These are phyloP conservation scores for Zymoseptoria pseudotritici DNA, from an alignment of 2,329 filamentous ascomycete genomes.

Conservation along the genomic window DNA sequence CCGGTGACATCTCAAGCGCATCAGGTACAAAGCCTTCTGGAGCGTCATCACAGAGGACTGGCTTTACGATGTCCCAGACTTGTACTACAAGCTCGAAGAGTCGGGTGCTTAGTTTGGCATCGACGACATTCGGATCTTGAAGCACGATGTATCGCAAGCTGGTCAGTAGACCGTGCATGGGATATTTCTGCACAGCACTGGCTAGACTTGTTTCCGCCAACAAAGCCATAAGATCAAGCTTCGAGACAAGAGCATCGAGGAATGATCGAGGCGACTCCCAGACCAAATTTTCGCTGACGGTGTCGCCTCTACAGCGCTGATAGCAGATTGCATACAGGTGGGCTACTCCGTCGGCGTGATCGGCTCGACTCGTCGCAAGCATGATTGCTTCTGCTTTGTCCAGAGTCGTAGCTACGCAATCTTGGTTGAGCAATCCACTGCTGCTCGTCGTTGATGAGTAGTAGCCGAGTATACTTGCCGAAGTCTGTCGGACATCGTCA, in stretches of 20 bases:
- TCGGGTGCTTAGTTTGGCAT: not conserved
- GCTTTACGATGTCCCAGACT: constrained; percentile 71
- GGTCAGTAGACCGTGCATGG: constrained; percentile 37
- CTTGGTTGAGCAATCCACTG: not conserved
- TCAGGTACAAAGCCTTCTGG: constrained; percentile 81
- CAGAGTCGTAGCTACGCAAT: not conserved
- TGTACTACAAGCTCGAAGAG: constrained; percentile 46
- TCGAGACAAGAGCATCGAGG: constrained; percentile 50
- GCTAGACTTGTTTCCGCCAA: constrained; percentile 60
- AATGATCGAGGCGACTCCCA: constrained; percentile 39
- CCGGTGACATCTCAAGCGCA: constrained; percentile 64
- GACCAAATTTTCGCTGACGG: not conserved
- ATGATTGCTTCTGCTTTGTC: constrained; percentile 47
- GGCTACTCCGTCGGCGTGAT: constrained; percentile 87
- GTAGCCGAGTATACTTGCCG: constrained; percentile 39
- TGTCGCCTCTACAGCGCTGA: not conserved
- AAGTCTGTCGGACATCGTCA: constrained; percentile 69
- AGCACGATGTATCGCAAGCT: constrained; percentile 26
- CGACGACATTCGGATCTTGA: constrained; percentile 20
- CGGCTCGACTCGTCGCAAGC: constrained; percentile 68
- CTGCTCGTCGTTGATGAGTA: constrained; percentile 3
- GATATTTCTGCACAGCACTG: constrained; percentile 46
- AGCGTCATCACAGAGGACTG: constrained; percentile 84
- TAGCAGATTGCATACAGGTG: constrained; percentile 66
- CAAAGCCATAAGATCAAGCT: constrained; percentile 57